Conservation (phyloP, 768 basidiomycete species). For the Leccinum variicolor region DNA sequence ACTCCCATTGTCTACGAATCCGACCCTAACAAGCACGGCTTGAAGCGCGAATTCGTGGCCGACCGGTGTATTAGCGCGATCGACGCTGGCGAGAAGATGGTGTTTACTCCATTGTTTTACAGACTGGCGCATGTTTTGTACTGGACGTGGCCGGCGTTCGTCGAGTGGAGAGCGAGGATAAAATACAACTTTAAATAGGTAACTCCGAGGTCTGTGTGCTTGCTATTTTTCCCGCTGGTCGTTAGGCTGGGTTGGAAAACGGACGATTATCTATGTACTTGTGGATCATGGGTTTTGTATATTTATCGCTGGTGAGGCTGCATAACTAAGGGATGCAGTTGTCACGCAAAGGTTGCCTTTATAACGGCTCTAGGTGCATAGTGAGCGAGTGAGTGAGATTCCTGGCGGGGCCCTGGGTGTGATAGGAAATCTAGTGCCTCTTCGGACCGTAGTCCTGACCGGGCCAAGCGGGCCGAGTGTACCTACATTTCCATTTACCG, state of each 20-base stretch:
- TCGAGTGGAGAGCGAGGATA: slow-evolving; percentile 54
- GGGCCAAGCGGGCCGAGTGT: too few species aligned
- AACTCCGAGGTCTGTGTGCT: slow-evolving; percentile 7
- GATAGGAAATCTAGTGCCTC: too few species aligned
- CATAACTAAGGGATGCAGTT: too few species aligned
- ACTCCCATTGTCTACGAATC: slow-evolving; percentile 35
- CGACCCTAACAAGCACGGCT: slow-evolving; percentile 55
- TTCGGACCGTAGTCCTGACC: too few species aligned
- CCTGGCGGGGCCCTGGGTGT: too few species aligned
- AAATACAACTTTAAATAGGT: slow-evolving; percentile 63
- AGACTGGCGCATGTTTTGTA: slow-evolving; percentile 53
- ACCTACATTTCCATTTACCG: not conserved
- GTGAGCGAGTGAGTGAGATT: too few species aligned
- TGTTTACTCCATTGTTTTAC: slow-evolving; percentile 55
- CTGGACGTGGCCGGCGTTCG: slow-evolving; percentile 57
- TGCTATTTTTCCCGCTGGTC: not conserved
- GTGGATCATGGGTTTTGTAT: not conserved
- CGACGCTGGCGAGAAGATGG: slow-evolving; percentile 52
- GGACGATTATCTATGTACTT: not conserved
- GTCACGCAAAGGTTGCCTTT: too few species aligned
- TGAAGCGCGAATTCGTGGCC: slow-evolving; percentile 62
- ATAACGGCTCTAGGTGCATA: too few species aligned
- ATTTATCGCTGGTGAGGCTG: not conserved
- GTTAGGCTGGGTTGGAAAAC: not conserved
- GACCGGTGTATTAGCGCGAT: slow-evolving; percentile 55